phyloP scores from a whole-genome alignment of 768 basidiomycete genomes.

The Amanita subjunquillea region DNA sequence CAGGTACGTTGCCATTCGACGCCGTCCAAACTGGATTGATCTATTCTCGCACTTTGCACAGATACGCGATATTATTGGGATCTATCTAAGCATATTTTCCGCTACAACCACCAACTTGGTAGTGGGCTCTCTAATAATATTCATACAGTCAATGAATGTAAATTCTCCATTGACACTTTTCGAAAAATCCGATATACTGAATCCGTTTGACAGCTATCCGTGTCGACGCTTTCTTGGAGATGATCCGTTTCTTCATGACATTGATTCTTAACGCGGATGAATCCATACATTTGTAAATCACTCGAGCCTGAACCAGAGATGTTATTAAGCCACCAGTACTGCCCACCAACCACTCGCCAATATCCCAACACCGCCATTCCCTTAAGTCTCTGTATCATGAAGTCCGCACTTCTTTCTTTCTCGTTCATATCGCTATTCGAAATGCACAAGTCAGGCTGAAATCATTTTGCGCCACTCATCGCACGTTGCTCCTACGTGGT shows the following conservation, averaged over 20 bases:
- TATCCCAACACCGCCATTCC: too few species aligned
- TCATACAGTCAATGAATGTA: conserved; percentile 72
- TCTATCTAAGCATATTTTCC: conserved; percentile 53
- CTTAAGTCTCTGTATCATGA: too few species aligned
- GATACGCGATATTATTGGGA: conserved; percentile 55
- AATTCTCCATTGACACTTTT: conserved; percentile 11
- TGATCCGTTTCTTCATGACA: conserved; percentile 54
- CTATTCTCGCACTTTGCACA: conserved; percentile 18
- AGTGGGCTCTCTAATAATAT: conserved; percentile 26
- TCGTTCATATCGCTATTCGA: background rate
- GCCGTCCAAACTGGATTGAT: conserved; percentile 2
- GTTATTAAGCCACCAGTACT: too few species aligned
- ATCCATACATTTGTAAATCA: conserved; percentile 13
- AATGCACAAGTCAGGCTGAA: background rate
- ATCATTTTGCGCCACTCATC: conserved; percentile 8
- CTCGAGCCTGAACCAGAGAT: background rate
- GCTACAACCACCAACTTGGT: conserved; percentile 39
- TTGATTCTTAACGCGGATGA: conserved; percentile 66
- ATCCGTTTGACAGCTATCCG: conserved; percentile 27
- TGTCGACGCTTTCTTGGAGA: conserved; percentile 45
- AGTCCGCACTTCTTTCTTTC: background rate
- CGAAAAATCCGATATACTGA: conserved; percentile 6
- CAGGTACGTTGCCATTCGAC: conserved; percentile 24
- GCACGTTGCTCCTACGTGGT: conserved; percentile 32
- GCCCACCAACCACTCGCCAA: too few species aligned